phyloP scores from a whole-genome alignment of 2,329 filamentous ascomycete species.

The Ophiostoma populinum region DNA sequence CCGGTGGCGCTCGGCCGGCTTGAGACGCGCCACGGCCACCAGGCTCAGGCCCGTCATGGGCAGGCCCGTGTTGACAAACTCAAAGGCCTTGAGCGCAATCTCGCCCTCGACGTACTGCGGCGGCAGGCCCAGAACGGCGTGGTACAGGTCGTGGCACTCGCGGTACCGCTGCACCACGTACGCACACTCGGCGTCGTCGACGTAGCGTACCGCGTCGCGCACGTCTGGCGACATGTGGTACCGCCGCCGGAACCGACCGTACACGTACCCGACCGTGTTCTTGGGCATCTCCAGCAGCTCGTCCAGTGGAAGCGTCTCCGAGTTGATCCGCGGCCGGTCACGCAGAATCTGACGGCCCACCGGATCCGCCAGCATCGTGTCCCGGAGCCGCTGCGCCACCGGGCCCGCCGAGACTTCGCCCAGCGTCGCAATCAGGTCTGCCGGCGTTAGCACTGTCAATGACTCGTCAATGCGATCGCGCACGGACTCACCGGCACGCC shows the following conservation, averaged over 20 bases:
- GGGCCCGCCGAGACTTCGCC: slow-evolving; percentile 89
- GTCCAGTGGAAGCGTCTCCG: slow-evolving; percentile 47
- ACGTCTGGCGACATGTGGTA: slow-evolving; percentile 91
- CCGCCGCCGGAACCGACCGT: slow-evolving; percentile 80
- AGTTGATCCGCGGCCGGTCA: slow-evolving; percentile 76
- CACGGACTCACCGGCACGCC: slow-evolving; percentile 46
- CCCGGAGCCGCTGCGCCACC: slow-evolving; percentile 79
- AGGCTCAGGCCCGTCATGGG: slow-evolving; percentile 89
- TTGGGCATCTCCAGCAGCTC: slow-evolving; percentile 54
- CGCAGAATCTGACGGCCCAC: slow-evolving; percentile 85
- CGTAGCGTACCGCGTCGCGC: slow-evolving; percentile 64
- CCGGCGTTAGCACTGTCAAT: too few species aligned
- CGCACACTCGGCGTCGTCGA: slow-evolving; percentile 87
- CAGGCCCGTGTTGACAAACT: slow-evolving; percentile 84
- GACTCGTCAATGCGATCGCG: not conserved
- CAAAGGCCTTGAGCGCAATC: slow-evolving; percentile 92
- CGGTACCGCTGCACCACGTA: slow-evolving; percentile 98
- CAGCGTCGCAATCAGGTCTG: slow-evolving; percentile 85
- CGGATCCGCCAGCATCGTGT: slow-evolving; percentile 71
- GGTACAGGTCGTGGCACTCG: slow-evolving; percentile 96
- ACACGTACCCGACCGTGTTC: slow-evolving; percentile 63
- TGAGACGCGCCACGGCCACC: slow-evolving; percentile 72
- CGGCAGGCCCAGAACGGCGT: slow-evolving; percentile 80
- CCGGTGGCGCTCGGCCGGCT: slow-evolving; percentile 57
- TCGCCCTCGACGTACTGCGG: slow-evolving; percentile 91